These are phyloP conservation scores for Abrus precatorius DNA, from an alignment of 306 rosid genomes.

Conservation along the genomic window DNA sequence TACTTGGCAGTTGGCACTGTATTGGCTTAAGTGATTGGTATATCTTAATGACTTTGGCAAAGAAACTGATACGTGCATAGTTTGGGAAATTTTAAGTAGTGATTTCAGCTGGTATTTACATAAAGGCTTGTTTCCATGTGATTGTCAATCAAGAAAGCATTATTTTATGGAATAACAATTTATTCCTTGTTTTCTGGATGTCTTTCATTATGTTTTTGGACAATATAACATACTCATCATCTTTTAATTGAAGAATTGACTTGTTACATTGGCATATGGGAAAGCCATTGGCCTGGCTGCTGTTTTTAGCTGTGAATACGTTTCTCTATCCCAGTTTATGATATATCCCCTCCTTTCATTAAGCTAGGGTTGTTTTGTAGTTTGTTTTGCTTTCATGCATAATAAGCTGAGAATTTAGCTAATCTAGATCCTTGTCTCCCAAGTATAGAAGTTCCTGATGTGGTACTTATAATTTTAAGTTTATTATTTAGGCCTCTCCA, in stretches of 20 bases:
- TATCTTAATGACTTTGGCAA: conserved; percentile 17
- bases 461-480: not conserved
- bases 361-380: not conserved
- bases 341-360: not conserved
- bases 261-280: conserved; percentile 7
- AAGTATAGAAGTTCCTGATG: not conserved
- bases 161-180: conserved; percentile 22
- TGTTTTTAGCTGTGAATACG: not conserved
- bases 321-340: not conserved
- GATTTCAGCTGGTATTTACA: conserved; percentile 12
- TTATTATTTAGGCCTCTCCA: not conserved
- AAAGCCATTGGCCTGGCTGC: not conserved
- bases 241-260: not conserved
- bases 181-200: conserved; percentile 2
- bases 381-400: not conserved
- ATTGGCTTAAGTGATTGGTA: conserved; percentile 16
- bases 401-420: not conserved
- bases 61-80: conserved; percentile 1
- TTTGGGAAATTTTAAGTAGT: conserved; percentile 9
- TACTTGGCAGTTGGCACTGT: not conserved
- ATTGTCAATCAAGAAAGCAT: conserved; percentile 23
- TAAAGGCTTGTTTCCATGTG: conserved; percentile 9
- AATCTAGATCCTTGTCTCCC: not conserved
- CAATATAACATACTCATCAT: conserved; percentile 9
- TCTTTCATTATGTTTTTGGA: not conserved